phyloP scores from a whole-genome alignment of 495 filamentous ascomycete genomes.

The Penicilliopsis zonata region DNA sequence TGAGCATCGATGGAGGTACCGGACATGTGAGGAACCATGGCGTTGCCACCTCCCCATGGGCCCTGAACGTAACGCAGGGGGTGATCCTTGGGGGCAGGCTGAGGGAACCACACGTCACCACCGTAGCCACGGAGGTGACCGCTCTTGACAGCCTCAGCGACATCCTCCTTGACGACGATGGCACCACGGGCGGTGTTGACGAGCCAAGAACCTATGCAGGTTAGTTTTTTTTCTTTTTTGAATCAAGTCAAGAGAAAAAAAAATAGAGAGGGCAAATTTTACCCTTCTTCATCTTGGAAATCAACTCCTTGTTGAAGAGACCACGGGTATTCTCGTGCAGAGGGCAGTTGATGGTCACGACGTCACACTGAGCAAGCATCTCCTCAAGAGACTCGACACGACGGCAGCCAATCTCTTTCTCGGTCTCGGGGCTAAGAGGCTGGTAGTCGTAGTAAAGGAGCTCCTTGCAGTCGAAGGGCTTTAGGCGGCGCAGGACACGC shows the following conservation, averaged over 20 bases:
- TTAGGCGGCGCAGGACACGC: conserved; percentile 89
- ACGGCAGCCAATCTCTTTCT: conserved; percentile 94
- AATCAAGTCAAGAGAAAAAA: background rate
- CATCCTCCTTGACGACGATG: conserved; percentile 99
- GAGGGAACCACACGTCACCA: conserved; percentile 88
- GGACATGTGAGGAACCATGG: conserved; percentile 97
- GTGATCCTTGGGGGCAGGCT: conserved; percentile 93
- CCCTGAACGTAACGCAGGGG: conserved; percentile 84
- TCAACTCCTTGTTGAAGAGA: conserved; percentile 98
- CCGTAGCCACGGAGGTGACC: conserved; percentile 96
- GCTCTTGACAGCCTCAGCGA: conserved; percentile 82
- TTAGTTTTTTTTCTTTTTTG: too few species aligned
- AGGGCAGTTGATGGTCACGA: conserved; percentile 99
- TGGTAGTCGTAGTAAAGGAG: conserved; percentile 99
- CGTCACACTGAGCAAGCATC: conserved; percentile 89
- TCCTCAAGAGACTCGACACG: conserved; percentile 83
- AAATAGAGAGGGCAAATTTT: conserved; percentile 12
- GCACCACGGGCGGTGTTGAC: conserved; percentile 97
- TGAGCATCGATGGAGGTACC: conserved; percentile 96
- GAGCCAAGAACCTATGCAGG: conserved; percentile 67
- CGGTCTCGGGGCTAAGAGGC: conserved; percentile 71
- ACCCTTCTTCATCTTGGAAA: conserved; percentile 98
- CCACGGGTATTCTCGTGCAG: conserved; percentile 95
- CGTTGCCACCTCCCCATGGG: conserved; percentile 93
- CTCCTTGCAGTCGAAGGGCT: conserved; percentile 99